These are phyloP conservation scores for Ophiocytium majus DNA, from an alignment of 352 stramenopile species.

Conservation along the genomic window DNA sequence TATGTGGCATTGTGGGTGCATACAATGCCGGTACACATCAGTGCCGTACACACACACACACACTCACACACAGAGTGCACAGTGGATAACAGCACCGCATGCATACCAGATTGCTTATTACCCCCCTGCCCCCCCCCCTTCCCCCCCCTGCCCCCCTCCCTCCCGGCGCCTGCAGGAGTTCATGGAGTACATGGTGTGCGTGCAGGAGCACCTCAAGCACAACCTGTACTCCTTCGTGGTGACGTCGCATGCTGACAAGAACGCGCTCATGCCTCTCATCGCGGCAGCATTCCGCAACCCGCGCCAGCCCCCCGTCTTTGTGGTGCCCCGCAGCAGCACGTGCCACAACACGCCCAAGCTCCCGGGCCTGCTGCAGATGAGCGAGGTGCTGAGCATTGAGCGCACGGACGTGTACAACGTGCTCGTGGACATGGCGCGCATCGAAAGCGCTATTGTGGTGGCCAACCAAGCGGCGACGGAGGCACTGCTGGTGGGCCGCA, in stretches of 20 bases:
- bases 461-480: slow-evolving; percentile 13
- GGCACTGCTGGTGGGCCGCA: neutral
- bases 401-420: slow-evolving; percentile 42
- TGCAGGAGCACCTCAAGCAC: slow-evolving; percentile 26
- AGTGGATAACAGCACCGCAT: no score
- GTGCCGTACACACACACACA: no score
- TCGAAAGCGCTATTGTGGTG: slow-evolving; percentile 33
- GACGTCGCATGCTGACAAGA: slow-evolving; percentile 26
- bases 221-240: slow-evolving; percentile 31
- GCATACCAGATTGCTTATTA: no score
- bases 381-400: neutral
- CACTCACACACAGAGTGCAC: no score
- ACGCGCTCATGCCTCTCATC: neutral
- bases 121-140: no score
- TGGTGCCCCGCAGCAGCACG: neutral
- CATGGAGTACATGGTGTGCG: slow-evolving; percentile 22
- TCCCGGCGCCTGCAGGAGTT: slow-evolving; percentile 13
- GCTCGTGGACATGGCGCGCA: slow-evolving; percentile 34
- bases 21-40: no score
- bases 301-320: neutral
- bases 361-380: slow-evolving; percentile 6
- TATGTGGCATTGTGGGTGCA: no score
- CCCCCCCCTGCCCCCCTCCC: neutral
- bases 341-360: neutral
- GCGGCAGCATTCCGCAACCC: neutral